These are phyloP conservation scores for Penicillium diatomitis DNA, from an alignment of 495 filamentous ascomycete genomes.

Conservation along the genomic window DNA sequence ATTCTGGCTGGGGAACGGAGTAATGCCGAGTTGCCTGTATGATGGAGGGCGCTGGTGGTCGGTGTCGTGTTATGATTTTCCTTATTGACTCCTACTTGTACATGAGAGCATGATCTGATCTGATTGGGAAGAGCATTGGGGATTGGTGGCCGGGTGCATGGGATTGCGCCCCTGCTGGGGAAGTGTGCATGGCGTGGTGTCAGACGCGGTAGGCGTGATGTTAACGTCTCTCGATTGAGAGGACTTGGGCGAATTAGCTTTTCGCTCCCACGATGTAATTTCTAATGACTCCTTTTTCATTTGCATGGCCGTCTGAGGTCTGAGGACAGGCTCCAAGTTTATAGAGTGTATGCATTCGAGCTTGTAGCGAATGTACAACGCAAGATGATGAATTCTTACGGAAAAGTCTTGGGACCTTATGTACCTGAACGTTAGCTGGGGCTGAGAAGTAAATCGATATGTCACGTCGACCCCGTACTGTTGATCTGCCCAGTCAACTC, in stretches of 20 bases:
- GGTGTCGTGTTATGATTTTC: background rate
- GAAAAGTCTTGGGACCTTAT: too few species aligned
- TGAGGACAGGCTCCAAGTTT: too few species aligned
- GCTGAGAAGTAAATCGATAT: too few species aligned
- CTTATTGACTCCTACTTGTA: too few species aligned
- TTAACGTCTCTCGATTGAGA: constrained; percentile 2
- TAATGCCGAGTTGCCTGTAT: constrained; percentile 70
- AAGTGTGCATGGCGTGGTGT: background rate
- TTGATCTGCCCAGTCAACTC: too few species aligned
- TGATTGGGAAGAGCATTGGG: background rate
- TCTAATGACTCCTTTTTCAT: constrained; percentile 14
- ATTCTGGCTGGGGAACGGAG: constrained; percentile 52
- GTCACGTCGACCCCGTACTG: too few species aligned
- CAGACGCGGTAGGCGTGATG: constrained; percentile 9
- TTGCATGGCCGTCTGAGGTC: too few species aligned
- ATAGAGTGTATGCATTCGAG: too few species aligned
- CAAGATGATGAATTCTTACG: too few species aligned
- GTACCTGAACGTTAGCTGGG: too few species aligned
- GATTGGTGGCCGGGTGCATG: background rate
- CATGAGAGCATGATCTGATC: background rate
- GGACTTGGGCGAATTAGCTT: too few species aligned
- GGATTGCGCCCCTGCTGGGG: background rate
- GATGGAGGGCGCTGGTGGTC: background rate
- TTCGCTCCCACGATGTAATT: constrained; percentile 11
- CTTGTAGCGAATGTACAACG: too few species aligned